Conservation (phyloP, 805 yeast species). For the Myxozyma melibiosi region DNA sequence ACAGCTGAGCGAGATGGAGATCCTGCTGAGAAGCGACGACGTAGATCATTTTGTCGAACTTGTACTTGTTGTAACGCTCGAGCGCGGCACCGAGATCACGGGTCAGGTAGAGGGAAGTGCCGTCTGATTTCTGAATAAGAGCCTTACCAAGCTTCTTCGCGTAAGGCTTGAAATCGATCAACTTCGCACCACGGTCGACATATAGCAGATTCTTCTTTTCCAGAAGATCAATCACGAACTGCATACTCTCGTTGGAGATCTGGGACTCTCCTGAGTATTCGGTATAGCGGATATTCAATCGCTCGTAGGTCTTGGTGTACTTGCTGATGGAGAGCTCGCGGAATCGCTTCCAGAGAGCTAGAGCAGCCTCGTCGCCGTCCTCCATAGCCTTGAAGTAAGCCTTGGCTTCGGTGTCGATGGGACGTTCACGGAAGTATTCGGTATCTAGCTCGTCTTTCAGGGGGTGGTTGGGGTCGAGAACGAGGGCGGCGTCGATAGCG, state of each 20-base stretch:
- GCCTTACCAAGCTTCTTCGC: slow-evolving; percentile 93
- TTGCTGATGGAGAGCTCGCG: slow-evolving; percentile 87
- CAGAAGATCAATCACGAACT: slow-evolving; percentile 62
- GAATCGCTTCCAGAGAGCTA: slow-evolving; percentile 79
- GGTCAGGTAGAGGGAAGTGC: slow-evolving; percentile 89
- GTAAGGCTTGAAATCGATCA: slow-evolving; percentile 80
- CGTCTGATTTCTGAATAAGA: slow-evolving; percentile 90
- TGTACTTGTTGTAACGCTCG: slow-evolving; percentile 78
- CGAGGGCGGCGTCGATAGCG: slow-evolving; percentile 20
- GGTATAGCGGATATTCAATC: slow-evolving; percentile 87
- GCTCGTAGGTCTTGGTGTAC: slow-evolving; percentile 84
- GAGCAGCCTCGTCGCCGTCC: slow-evolving; percentile 82
- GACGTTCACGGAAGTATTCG: slow-evolving; percentile 22
- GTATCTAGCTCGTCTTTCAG: slow-evolving; percentile 7
- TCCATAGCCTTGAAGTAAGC: slow-evolving; percentile 88
- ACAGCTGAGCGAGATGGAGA: slow-evolving; percentile 88
- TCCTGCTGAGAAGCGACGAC: slow-evolving; percentile 97
- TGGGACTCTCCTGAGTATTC: slow-evolving; percentile 95
- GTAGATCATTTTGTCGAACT: slow-evolving; percentile 94
- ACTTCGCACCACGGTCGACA: slow-evolving; percentile 87
- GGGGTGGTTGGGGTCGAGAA: slow-evolving; percentile 19
- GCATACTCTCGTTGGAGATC: slow-evolving; percentile 74
- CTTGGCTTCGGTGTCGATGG: slow-evolving; percentile 81
- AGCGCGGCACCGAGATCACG: slow-evolving; percentile 97
- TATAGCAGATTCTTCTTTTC: slow-evolving; percentile 69